Evolutionary conservation across 2,329 filamentous ascomycete genomes (phyloP), one percentile per base, ranked within the genome.

Genomic region (Epichloe scottii): DNA sequence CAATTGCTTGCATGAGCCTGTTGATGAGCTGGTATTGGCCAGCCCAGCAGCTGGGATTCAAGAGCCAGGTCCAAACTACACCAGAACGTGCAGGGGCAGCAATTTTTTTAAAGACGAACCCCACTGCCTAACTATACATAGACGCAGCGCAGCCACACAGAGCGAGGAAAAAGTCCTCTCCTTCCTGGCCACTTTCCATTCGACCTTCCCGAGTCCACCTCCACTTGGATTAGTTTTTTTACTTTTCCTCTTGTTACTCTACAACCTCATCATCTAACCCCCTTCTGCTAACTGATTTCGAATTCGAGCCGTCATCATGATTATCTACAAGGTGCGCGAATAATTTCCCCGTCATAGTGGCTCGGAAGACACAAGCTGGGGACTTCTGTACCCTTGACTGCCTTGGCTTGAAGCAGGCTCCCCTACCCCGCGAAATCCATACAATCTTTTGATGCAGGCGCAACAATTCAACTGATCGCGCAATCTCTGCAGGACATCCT

Each of bases 401-500:
- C 53, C 54, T 4, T 35, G 43, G 11, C n/a, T 33, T 37, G 30
- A 34, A 17, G 21, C 53, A 51, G 44, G 51, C 55, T 53, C 59
- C 54, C 56, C 49, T 43, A 14, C 49, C 49, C 42, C 49, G 49
- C 53, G 50, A 55, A 47, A 21, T 14, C 12, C 17, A 23, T 4
- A 43, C 19, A 14, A 4, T 34, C 7, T 5, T 5, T 46, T 11
- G 23, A 26, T 39, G n/a, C n/a, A 46, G 35, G 34, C 49, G 49
- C 44, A 34, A 23, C 45, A 43, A 26, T 23, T 39, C 26, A 47
- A 38, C 40, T 63, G 60, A 63, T 60, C 54, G 60, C 60, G 58
- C 61, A 59, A 58, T 54, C 46, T 48, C 40, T 46, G 55, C 64
- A 98, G 93, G 93, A 98, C 69, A 74, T 93, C 63, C 69, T 96